These are phyloP conservation scores for Trametopsis cervina DNA, from an alignment of 768 basidiomycete species.

Conservation along the genomic window DNA sequence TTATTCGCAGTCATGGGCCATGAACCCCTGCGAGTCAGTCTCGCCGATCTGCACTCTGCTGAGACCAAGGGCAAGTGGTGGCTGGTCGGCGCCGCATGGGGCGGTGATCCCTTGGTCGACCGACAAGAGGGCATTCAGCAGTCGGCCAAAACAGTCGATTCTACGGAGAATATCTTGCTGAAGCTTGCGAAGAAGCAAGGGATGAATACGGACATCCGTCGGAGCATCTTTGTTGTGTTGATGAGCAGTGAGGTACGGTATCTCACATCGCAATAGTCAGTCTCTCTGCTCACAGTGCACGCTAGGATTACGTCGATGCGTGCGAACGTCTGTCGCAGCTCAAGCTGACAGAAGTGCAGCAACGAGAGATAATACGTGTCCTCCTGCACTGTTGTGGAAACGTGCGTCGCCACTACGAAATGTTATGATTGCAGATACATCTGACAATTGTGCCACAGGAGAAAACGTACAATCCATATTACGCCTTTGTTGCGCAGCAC, in stretches of 20 bases:
- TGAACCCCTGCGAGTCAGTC: conserved; percentile 80
- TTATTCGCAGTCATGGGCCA: conserved; percentile 61
- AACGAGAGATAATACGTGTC: conserved; percentile 92
- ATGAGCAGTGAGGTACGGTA: conserved; percentile 88
- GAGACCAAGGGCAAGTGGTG: conserved; percentile 96
- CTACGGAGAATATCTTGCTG: conserved; percentile 39
- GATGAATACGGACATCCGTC: conserved; percentile 96
- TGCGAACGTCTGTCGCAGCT: conserved; percentile 84
- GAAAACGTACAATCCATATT: conserved; percentile 91
- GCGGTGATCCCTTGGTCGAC: conserved; percentile 84
- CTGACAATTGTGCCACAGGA: conserved; percentile 46
- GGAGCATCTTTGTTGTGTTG: conserved; percentile 85
- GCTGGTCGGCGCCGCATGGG: conserved; percentile 96
- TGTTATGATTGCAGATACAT: conserved; percentile 6
- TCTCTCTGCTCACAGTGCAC: too few relatives aligned
- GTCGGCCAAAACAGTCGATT: conserved; percentile 22
- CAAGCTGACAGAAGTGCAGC: conserved; percentile 81
- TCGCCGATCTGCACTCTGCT: conserved; percentile 79
- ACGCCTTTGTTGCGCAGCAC: conserved; percentile 81
- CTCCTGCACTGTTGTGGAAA: conserved; percentile 89
- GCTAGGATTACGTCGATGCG: conserved; percentile 94
- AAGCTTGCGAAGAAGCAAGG: conserved; percentile 91
- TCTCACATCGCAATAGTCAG: too few relatives aligned
- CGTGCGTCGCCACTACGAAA: conserved; percentile 36
- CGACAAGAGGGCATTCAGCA: conserved; percentile 35